Evolutionary conservation across 352 stramenopile species (phyloP).

Genomic region (Phytophthora palmivora): DNA sequence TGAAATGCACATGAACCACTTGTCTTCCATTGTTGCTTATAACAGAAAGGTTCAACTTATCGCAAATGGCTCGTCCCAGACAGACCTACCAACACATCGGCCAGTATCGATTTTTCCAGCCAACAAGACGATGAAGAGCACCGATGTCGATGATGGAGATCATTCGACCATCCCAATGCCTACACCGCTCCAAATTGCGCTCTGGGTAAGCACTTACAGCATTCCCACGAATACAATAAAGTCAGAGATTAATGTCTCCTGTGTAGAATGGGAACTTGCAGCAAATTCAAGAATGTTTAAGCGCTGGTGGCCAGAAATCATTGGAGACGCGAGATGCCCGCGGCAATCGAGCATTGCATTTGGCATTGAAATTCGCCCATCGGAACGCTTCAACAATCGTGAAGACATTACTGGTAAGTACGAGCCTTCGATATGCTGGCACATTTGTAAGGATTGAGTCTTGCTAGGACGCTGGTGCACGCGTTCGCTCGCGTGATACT

Average conservation of each 20-base stretch:
- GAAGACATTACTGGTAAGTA: conserved; percentile 57
- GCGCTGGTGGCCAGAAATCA: conserved; percentile 27
- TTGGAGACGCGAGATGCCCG: conserved; percentile 60
- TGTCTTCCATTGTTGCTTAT: too few relatives aligned
- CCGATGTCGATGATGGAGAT: not conserved
- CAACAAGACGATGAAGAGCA: conserved; percentile 20
- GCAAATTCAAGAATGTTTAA: conserved; percentile 54
- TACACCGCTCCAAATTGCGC: conserved; percentile 61
- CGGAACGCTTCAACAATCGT: conserved; percentile 62
- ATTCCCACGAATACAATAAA: not conserved
- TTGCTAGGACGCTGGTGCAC: conserved; percentile 57
- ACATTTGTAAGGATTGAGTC: too few relatives aligned
- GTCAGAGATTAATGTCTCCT: not conserved
- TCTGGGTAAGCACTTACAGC: conserved; percentile 47
- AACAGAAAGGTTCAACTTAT: too few relatives aligned
- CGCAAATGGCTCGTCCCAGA: conserved; percentile 39
- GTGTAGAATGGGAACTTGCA: conserved; percentile 65
- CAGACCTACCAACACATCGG: not conserved
- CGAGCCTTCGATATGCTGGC: not conserved
- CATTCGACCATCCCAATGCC: conserved; percentile 14
- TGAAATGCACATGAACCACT: too few relatives aligned
- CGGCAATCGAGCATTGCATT: conserved; percentile 69
- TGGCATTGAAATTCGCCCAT: conserved; percentile 76
- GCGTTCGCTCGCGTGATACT: conserved; percentile 65
- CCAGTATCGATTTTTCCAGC: conserved; percentile 13